Conservation (phyloP, 495 filamentous ascomycete genomes). For the Aspergillus kassunensis region DNA sequence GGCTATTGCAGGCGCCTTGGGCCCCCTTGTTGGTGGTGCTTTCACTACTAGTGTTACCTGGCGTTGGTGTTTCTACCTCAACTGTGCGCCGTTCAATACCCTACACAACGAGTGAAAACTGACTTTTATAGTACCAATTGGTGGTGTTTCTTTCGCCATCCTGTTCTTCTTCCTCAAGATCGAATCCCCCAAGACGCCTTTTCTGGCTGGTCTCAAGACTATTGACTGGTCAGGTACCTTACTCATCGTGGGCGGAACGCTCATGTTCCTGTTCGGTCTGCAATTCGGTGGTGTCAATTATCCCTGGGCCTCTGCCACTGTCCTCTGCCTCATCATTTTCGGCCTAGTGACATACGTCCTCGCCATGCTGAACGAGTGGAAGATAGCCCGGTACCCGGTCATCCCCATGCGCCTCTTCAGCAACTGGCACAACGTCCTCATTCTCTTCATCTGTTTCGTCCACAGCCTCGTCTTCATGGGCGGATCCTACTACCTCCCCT, state of each 20-base stretch:
- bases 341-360: constrained; percentile 58
- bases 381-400: constrained; percentile 69
- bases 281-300: constrained; percentile 72
- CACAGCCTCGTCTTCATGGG: constrained; percentile 74
- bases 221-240: constrained; percentile 75
- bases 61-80: constrained; percentile 65
- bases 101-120: not conserved
- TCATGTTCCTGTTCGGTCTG: constrained; percentile 79
- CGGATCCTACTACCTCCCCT: constrained; percentile 69
- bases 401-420: constrained; percentile 71
- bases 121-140: constrained; percentile 55
- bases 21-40: constrained; percentile 71
- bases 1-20: constrained; percentile 69
- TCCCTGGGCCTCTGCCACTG: constrained; percentile 70
- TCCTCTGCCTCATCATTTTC: constrained; percentile 76
- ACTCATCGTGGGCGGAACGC: constrained; percentile 66
- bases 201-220: constrained; percentile 64
- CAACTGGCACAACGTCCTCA: constrained; percentile 53
- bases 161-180: constrained; percentile 70
- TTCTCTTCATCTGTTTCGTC: constrained; percentile 54
- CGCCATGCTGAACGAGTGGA: constrained; percentile 67
- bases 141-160: constrained; percentile 62
- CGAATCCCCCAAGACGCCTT: constrained; percentile 68
- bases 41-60: constrained; percentile 62
- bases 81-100: constrained; percentile 40